These are phyloP conservation scores for Saturnispora halmiae DNA, from an alignment of 805 yeast genomes.

Conservation along the genomic window DNA sequence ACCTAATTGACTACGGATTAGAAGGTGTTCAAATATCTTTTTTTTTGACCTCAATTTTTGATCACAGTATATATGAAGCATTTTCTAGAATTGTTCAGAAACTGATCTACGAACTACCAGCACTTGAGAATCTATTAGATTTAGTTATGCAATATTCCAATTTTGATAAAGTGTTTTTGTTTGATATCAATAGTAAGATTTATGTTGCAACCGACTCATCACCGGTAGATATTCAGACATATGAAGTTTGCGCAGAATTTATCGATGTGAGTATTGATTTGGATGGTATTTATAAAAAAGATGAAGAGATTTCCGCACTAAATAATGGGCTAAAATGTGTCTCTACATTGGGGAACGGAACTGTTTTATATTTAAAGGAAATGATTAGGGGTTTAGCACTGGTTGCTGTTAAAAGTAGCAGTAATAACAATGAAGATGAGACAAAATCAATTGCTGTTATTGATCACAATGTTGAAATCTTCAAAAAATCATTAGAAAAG, in stretches of 20 bases:
- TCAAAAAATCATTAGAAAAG: slow-evolving; percentile 66
- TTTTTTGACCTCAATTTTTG: slow-evolving; percentile 88
- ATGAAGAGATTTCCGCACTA: slow-evolving; percentile 1
- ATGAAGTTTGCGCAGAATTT: slow-evolving; percentile 95
- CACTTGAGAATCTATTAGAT: slow-evolving; percentile 81
- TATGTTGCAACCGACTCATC: slow-evolving; percentile 94
- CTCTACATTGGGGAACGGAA: slow-evolving; percentile 73
- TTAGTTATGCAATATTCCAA: slow-evolving; percentile 80
- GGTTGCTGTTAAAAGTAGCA: slow-evolving; percentile 76
- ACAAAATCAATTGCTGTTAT: slow-evolving; percentile 52
- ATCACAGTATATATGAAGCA: slow-evolving; percentile 93
- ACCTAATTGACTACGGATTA: slow-evolving; percentile 75
- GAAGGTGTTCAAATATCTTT: slow-evolving; percentile 88
- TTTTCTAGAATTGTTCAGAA: slow-evolving; percentile 89
- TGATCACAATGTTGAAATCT: slow-evolving; percentile 80
- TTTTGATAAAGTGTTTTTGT: slow-evolving; percentile 86
- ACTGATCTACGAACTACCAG: slow-evolving; percentile 79
- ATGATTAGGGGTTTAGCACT: slow-evolving; percentile 91
- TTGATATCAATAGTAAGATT: slow-evolving; percentile 86
- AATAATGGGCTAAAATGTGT: slow-evolving; percentile 40
- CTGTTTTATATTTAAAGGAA: slow-evolving; percentile 74
- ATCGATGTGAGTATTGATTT: slow-evolving; percentile 90
- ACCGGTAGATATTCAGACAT: slow-evolving; percentile 91
- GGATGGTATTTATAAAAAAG: slow-evolving; percentile 54
- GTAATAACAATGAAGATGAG: slow-evolving; percentile 29